Base-by-base conservation (phyloP, 2,329 filamentous ascomycete genomes). In the Colletotrichum tanaceti region DNA sequence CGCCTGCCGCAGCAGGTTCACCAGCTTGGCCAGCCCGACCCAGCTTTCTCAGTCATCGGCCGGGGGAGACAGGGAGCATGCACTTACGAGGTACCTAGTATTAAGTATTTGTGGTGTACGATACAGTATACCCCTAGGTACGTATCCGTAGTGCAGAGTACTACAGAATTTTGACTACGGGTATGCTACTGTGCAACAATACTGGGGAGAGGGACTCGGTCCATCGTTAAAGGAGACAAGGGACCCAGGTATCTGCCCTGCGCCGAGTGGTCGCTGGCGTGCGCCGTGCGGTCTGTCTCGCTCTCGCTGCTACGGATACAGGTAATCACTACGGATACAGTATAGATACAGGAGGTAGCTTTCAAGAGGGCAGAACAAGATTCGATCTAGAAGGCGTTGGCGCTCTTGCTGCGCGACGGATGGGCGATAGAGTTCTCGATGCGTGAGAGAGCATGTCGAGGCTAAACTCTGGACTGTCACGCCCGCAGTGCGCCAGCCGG, bases 311-410 rank as follows among this genome's bases (percentile, higher is more conserved):
- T n/a, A n/a, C n/a, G n/a, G n/a, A n/a, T n/a, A n/a, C n/a, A n/a
- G n/a, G n/a, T n/a, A n/a, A n/a, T n/a, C n/a, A n/a, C n/a, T n/a
- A n/a, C n/a, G n/a, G n/a, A n/a, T n/a, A n/a, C n/a, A n/a, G n/a
- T n/a, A n/a, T n/a, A n/a, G n/a, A n/a, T n/a, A n/a, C n/a, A n/a
- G n/a, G n/a, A n/a, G n/a, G n/a, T 32, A 32, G 9, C 28, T 32
- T 43, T 28, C 49, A 43, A 38, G 32, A 41, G 35, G 32, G 6
- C n/a, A 20, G 24, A 28, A 14, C 14, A 28, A 47, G 32, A 24
- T 47, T 61, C 32, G 24, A 43, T 65, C 61, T 65, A 65, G 65
- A 68, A 65, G 65, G 55, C 44, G 44, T 54, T 68, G 53, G 59
- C 32, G 52, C 39, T 32, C 28, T 32, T 32, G 28, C 28, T 32